Evolutionary conservation across 192 early-diverging fungal genomes (phyloP), one percentile per base, ranked within the genome.

Genomic region (Kickxella alabastrina): DNA sequence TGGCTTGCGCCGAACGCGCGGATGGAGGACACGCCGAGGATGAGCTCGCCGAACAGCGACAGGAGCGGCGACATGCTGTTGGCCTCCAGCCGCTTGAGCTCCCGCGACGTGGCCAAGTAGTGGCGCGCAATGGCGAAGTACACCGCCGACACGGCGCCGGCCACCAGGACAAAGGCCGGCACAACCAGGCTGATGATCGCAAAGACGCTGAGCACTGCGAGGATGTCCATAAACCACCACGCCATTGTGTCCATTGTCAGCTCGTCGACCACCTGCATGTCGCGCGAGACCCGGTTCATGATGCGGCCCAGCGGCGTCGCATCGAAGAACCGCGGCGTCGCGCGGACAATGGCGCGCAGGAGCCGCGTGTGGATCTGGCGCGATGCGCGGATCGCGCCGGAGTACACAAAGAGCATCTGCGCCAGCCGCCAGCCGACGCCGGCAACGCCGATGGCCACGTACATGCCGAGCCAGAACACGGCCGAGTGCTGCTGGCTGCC

Each of bases 41-140:
- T 70, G 22, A 86, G 82, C 72, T 97, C 90, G 37, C 79, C 79
- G 50, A 93, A 91, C 59, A 87, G 83, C 46, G 89, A 79, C 63
- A 85, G 81, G 26, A 92, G 83, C 5, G 92, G 88, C 34, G 80
- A 82, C 47, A 83, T 79, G 21, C 84, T 80, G 41, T 81, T 80
- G 5, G 87, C 85, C 68, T 92, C 89, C 14, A 92, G 65, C 14
- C 93, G 83, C 82, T 97, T 93, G 38, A 95, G 65, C 62, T 95
- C 92, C 22, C 94, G 78, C 7, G 90, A 89, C 6, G 86, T 75
- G 6, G 54, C 67, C 42, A 93, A 63, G 54, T 92, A 97, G 57
- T 82, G 82, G 6, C 57, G 34, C 9, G 84, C 85, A 59, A 92
- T 80, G 22, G 57, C 51, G 10, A 79, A 61, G 56, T 86, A 93